Evolutionary conservation across 2,329 filamentous ascomycete genomes (phyloP).

Genomic region (Colletotrichum horii): DNA sequence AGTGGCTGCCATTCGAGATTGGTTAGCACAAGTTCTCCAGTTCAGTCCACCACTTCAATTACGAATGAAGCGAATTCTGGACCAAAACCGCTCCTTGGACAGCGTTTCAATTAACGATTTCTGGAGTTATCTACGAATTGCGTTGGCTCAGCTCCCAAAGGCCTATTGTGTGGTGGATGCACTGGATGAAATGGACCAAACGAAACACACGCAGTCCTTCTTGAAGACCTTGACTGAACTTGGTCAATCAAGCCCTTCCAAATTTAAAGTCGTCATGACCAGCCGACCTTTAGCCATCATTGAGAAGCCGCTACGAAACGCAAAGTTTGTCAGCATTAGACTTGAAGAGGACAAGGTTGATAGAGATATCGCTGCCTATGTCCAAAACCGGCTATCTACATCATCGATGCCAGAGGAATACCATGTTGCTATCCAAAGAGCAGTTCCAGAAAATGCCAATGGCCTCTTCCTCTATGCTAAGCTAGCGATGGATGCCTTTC

Average conservation of each 20-base stretch:
- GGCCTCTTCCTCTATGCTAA: conserved; percentile 51
- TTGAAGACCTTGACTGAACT: conserved; percentile 36
- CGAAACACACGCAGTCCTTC: conserved; percentile 33
- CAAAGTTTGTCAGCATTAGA: conserved; percentile 34
- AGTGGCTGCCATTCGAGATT: conserved; percentile 35
- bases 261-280: conserved; percentile 47
- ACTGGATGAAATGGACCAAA: conserved; percentile 52
- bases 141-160: conserved; percentile 23
- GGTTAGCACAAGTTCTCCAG: conserved; percentile 34
- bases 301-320: conserved; percentile 33
- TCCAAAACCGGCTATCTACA: conserved; percentile 26
- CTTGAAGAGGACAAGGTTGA: conserved; percentile 42
- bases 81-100: neutral
- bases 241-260: conserved; percentile 30
- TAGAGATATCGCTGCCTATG: conserved; percentile 43
- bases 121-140: conserved; percentile 32
- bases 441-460: conserved; percentile 40
- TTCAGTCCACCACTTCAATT: conserved; percentile 34
- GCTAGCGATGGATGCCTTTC: conserved; percentile 44
- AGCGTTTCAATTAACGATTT: conserved; percentile 28
- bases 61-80: conserved; percentile 22
- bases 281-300: conserved; percentile 40
- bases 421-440: conserved; percentile 27
- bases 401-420: conserved; percentile 24
- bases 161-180: conserved; percentile 48